Evolutionary conservation across 2,329 filamentous ascomycete species (phyloP).

Genomic region (Seiridium unicorne): DNA sequence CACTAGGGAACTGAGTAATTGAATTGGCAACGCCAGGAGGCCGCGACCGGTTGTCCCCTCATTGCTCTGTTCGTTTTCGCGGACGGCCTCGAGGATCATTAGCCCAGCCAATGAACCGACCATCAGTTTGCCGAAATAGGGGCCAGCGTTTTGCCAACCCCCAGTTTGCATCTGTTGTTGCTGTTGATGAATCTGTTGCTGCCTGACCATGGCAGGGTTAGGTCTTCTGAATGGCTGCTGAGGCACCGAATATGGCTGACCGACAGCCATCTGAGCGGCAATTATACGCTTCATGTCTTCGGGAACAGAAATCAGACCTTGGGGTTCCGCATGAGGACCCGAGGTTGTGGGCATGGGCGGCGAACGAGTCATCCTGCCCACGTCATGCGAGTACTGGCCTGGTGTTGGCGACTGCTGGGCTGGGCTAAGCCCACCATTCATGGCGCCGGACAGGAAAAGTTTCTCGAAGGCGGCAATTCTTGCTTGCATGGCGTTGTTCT

Average conservation of each 20-base stretch:
- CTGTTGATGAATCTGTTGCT: constrained; percentile 49
- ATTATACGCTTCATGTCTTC: constrained; percentile 64
- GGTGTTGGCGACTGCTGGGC: constrained; percentile 52
- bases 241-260: constrained; percentile 48
- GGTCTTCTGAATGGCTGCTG: constrained; percentile 33
- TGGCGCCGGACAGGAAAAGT: constrained; percentile 75
- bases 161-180: constrained; percentile 47
- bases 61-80: constrained; percentile 62
- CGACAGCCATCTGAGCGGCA: constrained; percentile 53
- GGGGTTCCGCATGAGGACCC: constrained; percentile 34
- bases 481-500: constrained; percentile 76
- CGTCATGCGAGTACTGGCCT: constrained; percentile 48
- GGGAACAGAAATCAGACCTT: constrained; percentile 64
- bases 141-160: constrained; percentile 52
- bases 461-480: constrained; percentile 76
- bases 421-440: constrained; percentile 56
- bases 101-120: constrained; percentile 87
- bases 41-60: constrained; percentile 66
- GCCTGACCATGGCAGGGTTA: constrained; percentile 46
- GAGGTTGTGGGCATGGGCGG: constrained; percentile 38
- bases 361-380: constrained; percentile 40
- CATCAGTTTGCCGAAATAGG: constrained; percentile 77
- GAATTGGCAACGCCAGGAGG: constrained; percentile 62
- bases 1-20: constrained; percentile 50
- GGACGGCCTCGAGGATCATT: constrained; percentile 84